These are phyloP conservation scores for Sporothrix curviconia DNA, from an alignment of 2,329 filamentous ascomycete genomes.

Conservation along the genomic window DNA sequence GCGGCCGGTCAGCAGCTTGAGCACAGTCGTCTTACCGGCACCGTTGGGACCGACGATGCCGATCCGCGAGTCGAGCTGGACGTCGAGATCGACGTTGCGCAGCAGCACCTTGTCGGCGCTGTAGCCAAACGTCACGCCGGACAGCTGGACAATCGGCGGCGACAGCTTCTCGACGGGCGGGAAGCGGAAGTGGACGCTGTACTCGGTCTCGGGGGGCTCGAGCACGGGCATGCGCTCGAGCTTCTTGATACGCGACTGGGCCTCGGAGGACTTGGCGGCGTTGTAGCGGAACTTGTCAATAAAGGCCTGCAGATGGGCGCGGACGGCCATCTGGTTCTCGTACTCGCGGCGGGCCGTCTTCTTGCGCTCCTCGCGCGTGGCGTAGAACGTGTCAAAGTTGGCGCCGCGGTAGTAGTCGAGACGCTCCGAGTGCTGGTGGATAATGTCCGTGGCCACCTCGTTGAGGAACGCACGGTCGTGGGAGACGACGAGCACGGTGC, in stretches of 20 bases:
- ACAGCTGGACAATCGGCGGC: constrained; percentile 97
- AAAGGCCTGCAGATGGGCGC: constrained; percentile 91
- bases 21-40: constrained; percentile 95
- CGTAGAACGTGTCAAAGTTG: constrained; percentile 96
- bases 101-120: constrained; percentile 71
- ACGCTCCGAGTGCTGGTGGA: constrained; percentile 94
- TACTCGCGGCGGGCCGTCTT: constrained; percentile 97
- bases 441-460: constrained; percentile 97
- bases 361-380: constrained; percentile 90
- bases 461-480: constrained; percentile 99
- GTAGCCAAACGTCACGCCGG: constrained; percentile 86
- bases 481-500: constrained; percentile 90
- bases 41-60: constrained; percentile 99
- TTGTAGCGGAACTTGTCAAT: constrained; percentile 99
- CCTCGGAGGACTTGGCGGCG: constrained; percentile 95
- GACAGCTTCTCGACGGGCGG: constrained; percentile 96
- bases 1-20: constrained; percentile 92
- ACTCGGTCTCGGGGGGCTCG: constrained; percentile 84
- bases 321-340: constrained; percentile 93
- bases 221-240: constrained; percentile 93
- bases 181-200: constrained; percentile 94
- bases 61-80: constrained; percentile 95
- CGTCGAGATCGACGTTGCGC: constrained; percentile 83
- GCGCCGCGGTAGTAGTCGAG: constrained; percentile 98
- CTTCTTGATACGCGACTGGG: constrained; percentile 98